A percentile compares a stretch with the other conserved stretches of the same genome.
These are phyloP conservation scores for Penicillium pancosmium DNA, from an alignment of 495 filamentous ascomycete genomes.

Conservation along the genomic window DNA sequence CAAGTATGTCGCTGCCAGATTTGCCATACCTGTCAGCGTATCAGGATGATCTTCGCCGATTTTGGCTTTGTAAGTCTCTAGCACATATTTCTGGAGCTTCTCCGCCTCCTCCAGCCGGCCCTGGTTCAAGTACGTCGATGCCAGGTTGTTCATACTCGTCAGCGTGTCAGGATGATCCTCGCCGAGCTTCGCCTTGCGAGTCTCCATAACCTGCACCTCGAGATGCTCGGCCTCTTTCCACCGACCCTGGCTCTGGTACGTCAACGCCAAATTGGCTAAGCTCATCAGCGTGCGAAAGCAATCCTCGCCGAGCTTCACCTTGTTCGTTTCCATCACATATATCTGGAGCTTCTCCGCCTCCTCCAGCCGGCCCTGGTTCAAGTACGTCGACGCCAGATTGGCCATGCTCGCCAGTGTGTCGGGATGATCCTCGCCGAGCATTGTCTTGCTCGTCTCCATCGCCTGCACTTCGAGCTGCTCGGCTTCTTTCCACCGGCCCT, in stretches of 20 bases:
- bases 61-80: constrained; percentile 16
- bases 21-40: background rate
- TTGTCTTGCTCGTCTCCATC: background rate
- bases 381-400: constrained; percentile 1
- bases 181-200: too few species aligned
- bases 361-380: background rate
- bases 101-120: too few species aligned
- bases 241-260: background rate
- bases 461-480: background rate
- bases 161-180: too few species aligned
- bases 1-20: too few species aligned
- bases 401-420: background rate
- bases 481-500: constrained; percentile 4
- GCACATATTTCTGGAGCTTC: too few species aligned
- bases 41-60: background rate
- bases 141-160: too few species aligned
- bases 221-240: constrained; percentile 3
- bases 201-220: background rate
- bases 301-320: background rate
- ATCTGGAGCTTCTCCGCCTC: constrained; percentile 1
- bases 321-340: background rate
- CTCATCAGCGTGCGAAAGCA: background rate
- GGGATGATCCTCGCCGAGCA: constrained; percentile 2
- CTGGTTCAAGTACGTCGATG: too few species aligned
- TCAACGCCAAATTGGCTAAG: background rate